Percentiles rank a stretch among this genome's conserved stretches.
phyloP scores from a whole-genome alignment of 2,329 filamentous ascomycete species.

The Coniochaeta sp. region DNA sequence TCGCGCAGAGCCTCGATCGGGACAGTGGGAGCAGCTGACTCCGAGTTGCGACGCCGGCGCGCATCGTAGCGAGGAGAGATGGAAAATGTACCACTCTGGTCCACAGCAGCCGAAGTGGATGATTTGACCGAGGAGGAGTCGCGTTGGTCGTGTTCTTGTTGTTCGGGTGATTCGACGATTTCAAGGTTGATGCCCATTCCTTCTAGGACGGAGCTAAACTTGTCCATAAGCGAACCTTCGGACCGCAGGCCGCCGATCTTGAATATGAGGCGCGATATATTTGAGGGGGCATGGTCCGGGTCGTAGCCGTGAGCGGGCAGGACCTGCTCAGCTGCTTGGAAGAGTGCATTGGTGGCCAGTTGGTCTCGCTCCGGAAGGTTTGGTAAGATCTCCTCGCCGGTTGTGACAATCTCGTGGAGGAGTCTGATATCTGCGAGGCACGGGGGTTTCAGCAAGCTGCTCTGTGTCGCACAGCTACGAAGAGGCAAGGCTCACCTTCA shows the following conservation, averaged over 20 bases:
- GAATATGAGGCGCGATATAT: conserved; percentile 72
- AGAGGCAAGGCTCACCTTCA: conserved; percentile 7
- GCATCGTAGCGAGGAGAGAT: conserved; percentile 8
- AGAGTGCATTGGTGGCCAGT: conserved; percentile 69
- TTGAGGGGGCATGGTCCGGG: conserved; percentile 62
- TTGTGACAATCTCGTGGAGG: conserved; percentile 67
- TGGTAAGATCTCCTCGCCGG: conserved; percentile 58
- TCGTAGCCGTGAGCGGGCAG: conserved; percentile 64
- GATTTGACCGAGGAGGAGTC: conserved; percentile 2
- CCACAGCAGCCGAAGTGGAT: conserved; percentile 1
- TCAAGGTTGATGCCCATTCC: conserved; percentile 67
- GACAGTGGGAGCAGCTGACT: conserved; percentile 9
- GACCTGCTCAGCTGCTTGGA: conserved; percentile 70
- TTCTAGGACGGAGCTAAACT: conserved; percentile 60
- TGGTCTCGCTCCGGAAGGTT: conserved; percentile 51
- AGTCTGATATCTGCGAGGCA: conserved; percentile 60
- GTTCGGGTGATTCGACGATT: conserved; percentile 29
- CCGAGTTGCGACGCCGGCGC: conserved; percentile 15
- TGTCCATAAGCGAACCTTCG: conserved; percentile 52
- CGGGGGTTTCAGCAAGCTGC: conserved; percentile 4
- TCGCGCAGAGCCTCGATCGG: conserved; percentile 1
- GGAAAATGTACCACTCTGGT: conserved; percentile 6
- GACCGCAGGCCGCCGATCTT: conserved; percentile 63
- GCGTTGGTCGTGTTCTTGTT: conserved; percentile 4
- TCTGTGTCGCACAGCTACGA: background rate